A percentile compares a stretch with the other conserved stretches of the same genome.
phyloP scores from a whole-genome alignment of 768 basidiomycete species.

The Amanita fuliginea region DNA sequence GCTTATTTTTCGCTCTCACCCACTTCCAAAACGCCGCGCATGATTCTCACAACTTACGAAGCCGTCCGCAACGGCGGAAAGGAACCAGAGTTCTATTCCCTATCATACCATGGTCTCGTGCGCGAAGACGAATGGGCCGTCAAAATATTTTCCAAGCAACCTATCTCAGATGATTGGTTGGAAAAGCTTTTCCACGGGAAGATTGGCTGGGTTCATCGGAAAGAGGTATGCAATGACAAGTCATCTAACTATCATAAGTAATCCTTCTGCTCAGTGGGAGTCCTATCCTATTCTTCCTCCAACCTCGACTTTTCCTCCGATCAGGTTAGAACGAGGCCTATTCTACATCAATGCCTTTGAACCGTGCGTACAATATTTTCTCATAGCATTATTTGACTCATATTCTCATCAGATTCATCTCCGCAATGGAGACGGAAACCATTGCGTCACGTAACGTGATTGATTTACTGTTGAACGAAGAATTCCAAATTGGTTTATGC shows the following conservation, averaged over 20 bases:
- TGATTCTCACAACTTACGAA: slow-evolving; percentile 64
- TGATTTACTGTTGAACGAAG: slow-evolving; percentile 64
- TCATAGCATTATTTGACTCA: slow-evolving; percentile 1
- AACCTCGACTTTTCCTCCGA: slow-evolving; percentile 56
- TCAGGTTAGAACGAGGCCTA: slow-evolving; percentile 66
- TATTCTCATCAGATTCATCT: slow-evolving; percentile 48
- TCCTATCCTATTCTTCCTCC: slow-evolving; percentile 70
- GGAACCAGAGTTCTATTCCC: slow-evolving; percentile 76
- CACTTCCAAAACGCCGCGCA: slow-evolving; percentile 37
- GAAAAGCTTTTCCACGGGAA: slow-evolving; percentile 48
- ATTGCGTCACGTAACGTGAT: slow-evolving; percentile 75
- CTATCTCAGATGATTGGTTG: slow-evolving; percentile 63
- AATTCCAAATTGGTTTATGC: slow-evolving; percentile 65
- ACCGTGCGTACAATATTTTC: slow-evolving; percentile 40
- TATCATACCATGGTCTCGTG: slow-evolving; percentile 66
- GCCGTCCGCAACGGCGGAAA: slow-evolving; percentile 42
- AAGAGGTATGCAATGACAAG: slow-evolving; percentile 39
- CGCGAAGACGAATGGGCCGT: slow-evolving; percentile 56
- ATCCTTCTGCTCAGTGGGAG: slow-evolving; percentile 47
- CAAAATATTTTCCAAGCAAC: slow-evolving; percentile 75
- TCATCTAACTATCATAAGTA: not conserved
- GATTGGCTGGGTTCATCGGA: slow-evolving; percentile 74
- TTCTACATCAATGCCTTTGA: slow-evolving; percentile 94
- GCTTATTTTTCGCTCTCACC: slow-evolving; percentile 55
- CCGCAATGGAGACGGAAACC: slow-evolving; percentile 93